Evolutionary conservation across 2,329 filamentous ascomycete species (phyloP).

Genomic region (Penicillium rolfsii): DNA sequence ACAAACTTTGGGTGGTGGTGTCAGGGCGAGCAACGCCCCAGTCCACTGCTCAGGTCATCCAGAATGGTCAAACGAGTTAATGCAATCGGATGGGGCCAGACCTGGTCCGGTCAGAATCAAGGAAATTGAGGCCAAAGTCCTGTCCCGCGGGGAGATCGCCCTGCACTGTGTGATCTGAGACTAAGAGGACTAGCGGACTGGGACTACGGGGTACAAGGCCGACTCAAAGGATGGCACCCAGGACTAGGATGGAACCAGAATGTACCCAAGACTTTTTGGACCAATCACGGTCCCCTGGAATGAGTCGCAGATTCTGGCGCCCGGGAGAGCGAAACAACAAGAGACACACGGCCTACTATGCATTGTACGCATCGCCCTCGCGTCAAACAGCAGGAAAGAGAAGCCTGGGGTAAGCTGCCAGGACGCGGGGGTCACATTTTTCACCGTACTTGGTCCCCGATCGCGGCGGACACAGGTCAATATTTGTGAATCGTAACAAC

Average conservation of each 20-base stretch:
- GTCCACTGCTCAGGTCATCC: not conserved
- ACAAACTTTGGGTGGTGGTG: not conserved
- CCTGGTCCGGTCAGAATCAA: not conserved
- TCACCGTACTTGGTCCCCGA: not conserved
- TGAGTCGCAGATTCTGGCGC: constrained; percentile 10
- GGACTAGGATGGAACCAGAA: not conserved
- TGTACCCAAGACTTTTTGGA: not conserved
- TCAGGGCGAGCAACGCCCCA: not conserved
- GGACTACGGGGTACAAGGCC: not conserved
- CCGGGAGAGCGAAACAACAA: not conserved
- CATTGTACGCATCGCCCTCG: not conserved
- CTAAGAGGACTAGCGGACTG: not conserved
- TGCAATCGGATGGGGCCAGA: constrained; percentile 16
- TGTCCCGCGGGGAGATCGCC: constrained; percentile 15
- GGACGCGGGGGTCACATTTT: not conserved
- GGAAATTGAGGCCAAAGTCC: not conserved
- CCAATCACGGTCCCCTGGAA: constrained; percentile 9
- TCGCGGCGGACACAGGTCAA: not conserved
- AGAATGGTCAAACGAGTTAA: constrained; percentile 19
- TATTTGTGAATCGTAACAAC: not conserved
- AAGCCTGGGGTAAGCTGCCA: not conserved
- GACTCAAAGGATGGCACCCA: not conserved
- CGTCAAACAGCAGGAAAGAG: constrained; percentile 5
- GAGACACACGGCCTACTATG: not conserved
- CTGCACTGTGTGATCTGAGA: constrained; percentile 12